Evolutionary conservation across 495 filamentous ascomycete genomes (phyloP).

Genomic region (Aspergillus olivimuriae): DNA sequence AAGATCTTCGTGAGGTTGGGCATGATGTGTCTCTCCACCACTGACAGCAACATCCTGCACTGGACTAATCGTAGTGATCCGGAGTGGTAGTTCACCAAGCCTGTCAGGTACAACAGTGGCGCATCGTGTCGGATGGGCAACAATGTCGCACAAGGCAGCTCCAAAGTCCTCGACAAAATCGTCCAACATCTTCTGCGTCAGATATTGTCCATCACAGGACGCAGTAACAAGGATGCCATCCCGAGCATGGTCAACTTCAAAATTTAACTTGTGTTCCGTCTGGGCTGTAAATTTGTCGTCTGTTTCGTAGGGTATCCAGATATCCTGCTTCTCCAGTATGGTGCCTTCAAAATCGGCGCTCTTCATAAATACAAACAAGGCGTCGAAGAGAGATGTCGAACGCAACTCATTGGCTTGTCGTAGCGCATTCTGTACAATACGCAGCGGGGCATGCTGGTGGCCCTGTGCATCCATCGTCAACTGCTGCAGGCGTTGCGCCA

Average conservation of each 20-base stretch:
- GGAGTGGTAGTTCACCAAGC: constrained; percentile 19
- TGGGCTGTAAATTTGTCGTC: constrained; percentile 64
- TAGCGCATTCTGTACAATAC: constrained; percentile 18
- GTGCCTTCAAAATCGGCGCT: constrained; percentile 14
- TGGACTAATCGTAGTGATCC: not conserved
- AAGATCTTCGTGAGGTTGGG: constrained; percentile 29
- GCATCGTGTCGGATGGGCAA: constrained; percentile 23
- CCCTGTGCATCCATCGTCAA: constrained; percentile 61
- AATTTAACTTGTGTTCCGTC: constrained; percentile 42
- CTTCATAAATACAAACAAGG: constrained; percentile 78
- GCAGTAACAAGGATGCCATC: constrained; percentile 32
- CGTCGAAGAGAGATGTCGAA: constrained; percentile 59
- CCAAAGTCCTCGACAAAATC: constrained; percentile 44
- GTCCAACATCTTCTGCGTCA: constrained; percentile 33
- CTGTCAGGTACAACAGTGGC: constrained; percentile 15
- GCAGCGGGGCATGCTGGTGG: constrained; percentile 41
- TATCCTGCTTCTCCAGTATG: constrained; percentile 16
- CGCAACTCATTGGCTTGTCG: constrained; percentile 20
- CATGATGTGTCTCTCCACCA: constrained; percentile 3
- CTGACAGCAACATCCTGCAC: not conserved
- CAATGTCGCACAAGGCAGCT: constrained; percentile 32
- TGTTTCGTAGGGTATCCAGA: constrained; percentile 56
- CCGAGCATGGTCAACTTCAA: constrained; percentile 18
- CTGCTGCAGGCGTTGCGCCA: constrained; percentile 43
- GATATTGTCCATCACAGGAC: constrained; percentile 14